These are phyloP conservation scores for Cyclanthera cordifolia DNA, from an alignment of 306 rosid genomes.

Conservation along the genomic window DNA sequence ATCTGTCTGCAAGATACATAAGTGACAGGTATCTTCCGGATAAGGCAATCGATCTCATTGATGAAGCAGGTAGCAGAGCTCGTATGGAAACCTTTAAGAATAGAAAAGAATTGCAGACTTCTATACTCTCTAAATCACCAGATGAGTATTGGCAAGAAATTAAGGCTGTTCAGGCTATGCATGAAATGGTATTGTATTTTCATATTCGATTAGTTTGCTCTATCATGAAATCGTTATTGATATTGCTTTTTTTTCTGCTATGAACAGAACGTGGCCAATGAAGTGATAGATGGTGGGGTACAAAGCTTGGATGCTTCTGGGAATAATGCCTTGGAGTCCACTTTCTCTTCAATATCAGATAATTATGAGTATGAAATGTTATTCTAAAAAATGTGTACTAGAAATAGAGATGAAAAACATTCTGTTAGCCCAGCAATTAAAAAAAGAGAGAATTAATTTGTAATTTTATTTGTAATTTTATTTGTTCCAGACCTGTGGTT, in stretches of 20 bases:
- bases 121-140: constrained; percentile 52
- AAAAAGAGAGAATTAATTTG: constrained; percentile 1
- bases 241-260: constrained; percentile 18
- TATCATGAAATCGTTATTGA: constrained; percentile 9
- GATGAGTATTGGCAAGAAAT: constrained; percentile 79
- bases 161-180: constrained; percentile 58
- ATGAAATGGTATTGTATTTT: constrained; percentile 51
- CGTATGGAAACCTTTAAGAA: constrained; percentile 59
- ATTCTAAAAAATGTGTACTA: constrained; percentile 15
- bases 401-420: background rate
- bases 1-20: constrained; percentile 65
- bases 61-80: constrained; percentile 96
- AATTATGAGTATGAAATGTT: constrained; percentile 43
- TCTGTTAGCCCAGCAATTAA: background rate
- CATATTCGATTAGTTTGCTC: background rate
- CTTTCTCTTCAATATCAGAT: constrained; percentile 33
- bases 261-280: constrained; percentile 41
- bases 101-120: constrained; percentile 41
- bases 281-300: constrained; percentile 34
- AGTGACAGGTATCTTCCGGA: constrained; percentile 88
- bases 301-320: constrained; percentile 31
- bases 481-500: constrained; percentile 8
- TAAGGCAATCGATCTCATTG: constrained; percentile 93
- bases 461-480: background rate
- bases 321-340: constrained; percentile 36